These are phyloP conservation scores for Pythium angustatum DNA, from an alignment of 352 stramenopile genomes.

Conservation along the genomic window DNA sequence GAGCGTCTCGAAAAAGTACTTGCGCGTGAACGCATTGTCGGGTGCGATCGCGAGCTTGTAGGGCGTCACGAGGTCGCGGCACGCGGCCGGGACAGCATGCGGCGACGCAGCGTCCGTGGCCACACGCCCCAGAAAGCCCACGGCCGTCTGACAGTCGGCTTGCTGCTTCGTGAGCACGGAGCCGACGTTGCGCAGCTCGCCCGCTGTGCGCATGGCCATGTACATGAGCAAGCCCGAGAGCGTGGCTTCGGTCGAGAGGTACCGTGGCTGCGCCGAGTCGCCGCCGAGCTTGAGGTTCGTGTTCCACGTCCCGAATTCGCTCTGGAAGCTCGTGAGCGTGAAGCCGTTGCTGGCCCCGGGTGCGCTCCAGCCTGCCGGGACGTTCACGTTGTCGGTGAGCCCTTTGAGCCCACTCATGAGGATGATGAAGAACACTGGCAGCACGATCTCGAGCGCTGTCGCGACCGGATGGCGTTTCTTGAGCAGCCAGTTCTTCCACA, in stretches of 20 bases:
- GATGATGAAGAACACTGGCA: slow-evolving; percentile 72
- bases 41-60: slow-evolving; percentile 64
- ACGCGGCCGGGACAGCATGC: slow-evolving; percentile 39
- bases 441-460: slow-evolving; percentile 52
- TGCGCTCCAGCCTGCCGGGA: slow-evolving; percentile 68
- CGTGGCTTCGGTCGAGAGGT: slow-evolving; percentile 54
- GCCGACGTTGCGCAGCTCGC: slow-evolving; percentile 35
- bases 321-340: slow-evolving; percentile 43
- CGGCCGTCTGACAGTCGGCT: slow-evolving; percentile 30
- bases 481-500: slow-evolving; percentile 78
- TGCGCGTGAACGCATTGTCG: slow-evolving; percentile 53
- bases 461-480: slow-evolving; percentile 65
- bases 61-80: slow-evolving; percentile 37
- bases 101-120: slow-evolving; percentile 34
- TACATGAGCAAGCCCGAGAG: slow-evolving; percentile 51
- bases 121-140: slow-evolving; percentile 36
- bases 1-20: slow-evolving; percentile 70
- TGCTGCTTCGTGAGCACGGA: slow-evolving; percentile 33
- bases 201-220: slow-evolving; percentile 42
- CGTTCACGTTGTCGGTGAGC: slow-evolving; percentile 50
- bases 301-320: slow-evolving; percentile 37
- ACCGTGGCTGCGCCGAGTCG: slow-evolving; percentile 26
- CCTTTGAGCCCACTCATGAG: slow-evolving; percentile 54
- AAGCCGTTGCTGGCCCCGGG: slow-evolving; percentile 18
- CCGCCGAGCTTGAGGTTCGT: slow-evolving; percentile 14